Evolutionary conservation across 768 basidiomycete genomes (phyloP), one percentile per base, ranked within the genome.

Genomic region (Suillus spraguei): DNA sequence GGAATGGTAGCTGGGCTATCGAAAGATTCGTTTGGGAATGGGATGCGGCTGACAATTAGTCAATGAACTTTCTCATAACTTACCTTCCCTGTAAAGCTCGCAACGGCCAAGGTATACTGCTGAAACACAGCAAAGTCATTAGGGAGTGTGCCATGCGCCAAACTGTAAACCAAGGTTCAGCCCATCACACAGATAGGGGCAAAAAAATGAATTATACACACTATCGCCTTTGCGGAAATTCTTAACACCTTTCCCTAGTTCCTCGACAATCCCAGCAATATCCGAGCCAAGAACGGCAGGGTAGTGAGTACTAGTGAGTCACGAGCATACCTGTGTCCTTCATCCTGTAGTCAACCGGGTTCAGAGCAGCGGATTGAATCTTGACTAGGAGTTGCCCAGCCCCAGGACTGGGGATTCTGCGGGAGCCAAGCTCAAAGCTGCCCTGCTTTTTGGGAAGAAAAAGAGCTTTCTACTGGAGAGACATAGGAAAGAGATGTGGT

Each of bases 1-100:
- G 86, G 85, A 46, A 87, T 69, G 0, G 84, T 80, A 1, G 81
- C 70, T 4, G 80, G 82, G 22, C 79, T 69, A 28, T 83, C 83
- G 66, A 81, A 82, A 5, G 78, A 71, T 24, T 82, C 7, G 41
- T 76, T 78, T 16, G 69, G 50, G 17, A 28, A 41, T 32, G 24
- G 17, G 16, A 39, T 41, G 28, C 41, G 7, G 55, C 6, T 8
- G 10, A 20, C 4, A 3, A 3, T 32, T n/a, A n/a, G 32, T 13
- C 5, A n/a, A 35, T 20, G 1, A 4, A 28, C 17, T 3, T 20
- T 28, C 10, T 32, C 60, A 54, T 46, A 56, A 38, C 56, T 32
- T 55, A 80, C 82, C 71, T 79, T 83, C 4, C 81, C 72, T 11
- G 78, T 70, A 16, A 71, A 76, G 13, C 74, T 66, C 2, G 74